Evolutionary conservation across 257 asterid genomes (phyloP).

Genomic region (Gentiana dahurica): DNA sequence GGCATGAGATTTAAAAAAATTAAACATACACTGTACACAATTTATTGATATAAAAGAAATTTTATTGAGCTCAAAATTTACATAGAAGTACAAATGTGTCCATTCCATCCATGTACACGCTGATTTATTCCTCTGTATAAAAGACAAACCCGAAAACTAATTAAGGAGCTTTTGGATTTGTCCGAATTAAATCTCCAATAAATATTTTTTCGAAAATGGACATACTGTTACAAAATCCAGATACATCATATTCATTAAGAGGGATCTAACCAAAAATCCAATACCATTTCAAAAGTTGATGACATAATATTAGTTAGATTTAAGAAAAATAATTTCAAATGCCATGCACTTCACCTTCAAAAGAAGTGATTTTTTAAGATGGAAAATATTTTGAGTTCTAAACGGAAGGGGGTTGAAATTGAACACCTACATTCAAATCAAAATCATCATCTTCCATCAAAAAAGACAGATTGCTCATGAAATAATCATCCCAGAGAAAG

Average conservation of each 20-base stretch:
- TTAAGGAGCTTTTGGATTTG: neutral
- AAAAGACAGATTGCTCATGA: conserved; percentile 41
- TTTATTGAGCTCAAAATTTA: neutral
- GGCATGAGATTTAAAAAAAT: too few relatives aligned
- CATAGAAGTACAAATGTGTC: neutral
- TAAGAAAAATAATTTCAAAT: too few relatives aligned
- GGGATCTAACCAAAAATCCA: neutral
- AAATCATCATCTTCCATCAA: conserved; percentile 19
- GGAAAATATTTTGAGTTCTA: conserved; percentile 14
- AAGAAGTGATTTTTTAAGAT: conserved; percentile 18
- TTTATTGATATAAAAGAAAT: too few relatives aligned
- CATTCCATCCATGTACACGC: conserved; percentile 6
- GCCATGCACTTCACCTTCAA: neutral
- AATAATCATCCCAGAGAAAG: conserved; percentile 57
- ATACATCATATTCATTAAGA: too few relatives aligned
- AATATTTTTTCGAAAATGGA: too few relatives aligned
- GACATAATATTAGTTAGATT: too few relatives aligned
- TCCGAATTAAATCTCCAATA: neutral
- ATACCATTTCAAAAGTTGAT: neutral
- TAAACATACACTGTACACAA: too few relatives aligned
- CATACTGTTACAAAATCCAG: too few relatives aligned
- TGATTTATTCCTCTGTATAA: neutral
- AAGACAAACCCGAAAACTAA: neutral
- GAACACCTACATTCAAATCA: conserved; percentile 7
- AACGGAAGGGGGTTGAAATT: neutral